These are phyloP conservation scores for Fusarium sambucinum DNA, from an alignment of 2,329 filamentous ascomycete species.

Conservation along the genomic window DNA sequence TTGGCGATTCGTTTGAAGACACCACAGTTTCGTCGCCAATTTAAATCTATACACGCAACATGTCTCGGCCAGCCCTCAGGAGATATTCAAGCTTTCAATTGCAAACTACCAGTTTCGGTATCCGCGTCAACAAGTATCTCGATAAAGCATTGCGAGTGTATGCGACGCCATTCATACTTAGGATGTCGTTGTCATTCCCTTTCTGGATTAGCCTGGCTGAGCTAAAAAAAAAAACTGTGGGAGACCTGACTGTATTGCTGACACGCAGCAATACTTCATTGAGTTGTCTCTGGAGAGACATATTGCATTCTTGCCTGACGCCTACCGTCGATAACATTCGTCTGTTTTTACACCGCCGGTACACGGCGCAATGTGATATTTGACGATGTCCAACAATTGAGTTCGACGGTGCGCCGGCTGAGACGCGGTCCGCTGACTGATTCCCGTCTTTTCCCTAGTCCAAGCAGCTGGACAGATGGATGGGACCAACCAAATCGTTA, in stretches of 20 bases:
- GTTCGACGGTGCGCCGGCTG: conserved; percentile 47
- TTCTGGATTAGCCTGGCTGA: conserved; percentile 36
- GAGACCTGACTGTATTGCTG: conserved; percentile 35
- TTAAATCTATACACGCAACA: conserved; percentile 3
- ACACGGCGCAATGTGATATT: conserved; percentile 16
- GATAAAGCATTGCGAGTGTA: conserved; percentile 29
- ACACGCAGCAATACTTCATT: conserved; percentile 40
- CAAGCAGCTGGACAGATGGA: conserved; percentile 37
- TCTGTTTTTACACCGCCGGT: conserved; percentile 38
- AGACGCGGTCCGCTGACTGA: conserved; percentile 48
- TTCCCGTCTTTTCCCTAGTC: conserved; percentile 50
- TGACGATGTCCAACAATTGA: conserved; percentile 42
- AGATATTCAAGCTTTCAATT: conserved; percentile 6
- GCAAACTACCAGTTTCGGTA: conserved; percentile 1
- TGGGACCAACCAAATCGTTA: conserved; percentile 43
- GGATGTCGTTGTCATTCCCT: conserved; percentile 35
- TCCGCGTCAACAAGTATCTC: conserved; percentile 6
- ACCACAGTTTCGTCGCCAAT: conserved; percentile 35
- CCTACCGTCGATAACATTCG: neutral
- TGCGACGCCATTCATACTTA: conserved; percentile 16
- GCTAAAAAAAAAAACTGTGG: conserved; percentile 33
- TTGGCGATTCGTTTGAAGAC: conserved; percentile 28
- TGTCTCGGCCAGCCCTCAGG: conserved; percentile 14
- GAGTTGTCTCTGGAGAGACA: neutral
- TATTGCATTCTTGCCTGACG: neutral